Conservation (phyloP, 2,329 filamentous ascomycete genomes). For the Nannizziopsis arthrosporioides region DNA sequence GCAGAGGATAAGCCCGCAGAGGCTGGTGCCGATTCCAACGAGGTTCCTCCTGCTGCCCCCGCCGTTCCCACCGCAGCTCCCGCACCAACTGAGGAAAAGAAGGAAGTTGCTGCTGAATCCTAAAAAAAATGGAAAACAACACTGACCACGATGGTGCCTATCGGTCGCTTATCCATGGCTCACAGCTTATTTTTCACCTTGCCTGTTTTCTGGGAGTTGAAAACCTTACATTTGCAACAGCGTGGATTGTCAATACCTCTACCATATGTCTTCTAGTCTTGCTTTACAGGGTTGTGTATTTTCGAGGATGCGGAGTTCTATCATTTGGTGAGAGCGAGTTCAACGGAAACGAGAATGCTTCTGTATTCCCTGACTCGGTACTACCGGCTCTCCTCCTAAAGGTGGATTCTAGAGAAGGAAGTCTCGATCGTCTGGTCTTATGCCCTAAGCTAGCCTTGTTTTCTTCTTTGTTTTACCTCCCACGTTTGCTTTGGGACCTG, state of each 20-base stretch:
- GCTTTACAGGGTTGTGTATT: conserved; percentile 13
- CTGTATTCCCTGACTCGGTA: not conserved
- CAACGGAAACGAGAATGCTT: conserved; percentile 7
- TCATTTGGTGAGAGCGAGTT: conserved; percentile 10
- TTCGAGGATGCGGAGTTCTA: conserved; percentile 14
- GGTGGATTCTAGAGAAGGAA: not conserved
- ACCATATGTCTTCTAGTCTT: conserved; percentile 11
- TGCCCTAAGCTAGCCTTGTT: not conserved
- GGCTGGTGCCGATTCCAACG: conserved; percentile 19
- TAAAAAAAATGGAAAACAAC: conserved; percentile 20
- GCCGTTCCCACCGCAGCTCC: conserved; percentile 1
- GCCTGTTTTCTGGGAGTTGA: conserved; percentile 2
- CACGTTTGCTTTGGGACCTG: not conserved
- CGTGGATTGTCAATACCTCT: conserved; percentile 8
- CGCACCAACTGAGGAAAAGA: conserved; percentile 12
- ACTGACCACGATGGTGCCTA: not conserved
- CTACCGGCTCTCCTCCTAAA: too few relatives aligned
- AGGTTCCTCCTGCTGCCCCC: conserved; percentile 7
- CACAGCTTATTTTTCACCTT: not conserved
- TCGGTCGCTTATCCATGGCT: conserved; percentile 3
- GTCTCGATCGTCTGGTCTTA: not conserved
- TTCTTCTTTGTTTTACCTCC: not conserved
- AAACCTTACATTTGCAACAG: not conserved
- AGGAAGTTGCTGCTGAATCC: conserved; percentile 25
- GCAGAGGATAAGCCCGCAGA: conserved; percentile 35